phyloP scores from a whole-genome alignment of 225 moss, liverwort and hornwort genomes.

The Rhytidiadelphus loreus region DNA sequence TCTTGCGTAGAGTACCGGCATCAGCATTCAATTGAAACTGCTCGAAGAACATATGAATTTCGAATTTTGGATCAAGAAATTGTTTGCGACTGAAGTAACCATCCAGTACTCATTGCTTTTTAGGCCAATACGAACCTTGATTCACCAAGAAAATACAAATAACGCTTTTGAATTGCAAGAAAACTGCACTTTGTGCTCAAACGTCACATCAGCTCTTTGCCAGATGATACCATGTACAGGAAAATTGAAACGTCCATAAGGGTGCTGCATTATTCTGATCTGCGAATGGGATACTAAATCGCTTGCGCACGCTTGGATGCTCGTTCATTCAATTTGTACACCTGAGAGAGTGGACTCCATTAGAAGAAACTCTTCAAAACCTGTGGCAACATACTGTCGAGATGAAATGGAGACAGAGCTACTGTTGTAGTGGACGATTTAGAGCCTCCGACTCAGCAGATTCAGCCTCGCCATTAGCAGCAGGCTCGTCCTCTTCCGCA shows the following conservation, averaged over 20 bases:
- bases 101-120: neutral
- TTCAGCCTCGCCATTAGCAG: slow-evolving; percentile 7
- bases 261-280: neutral
- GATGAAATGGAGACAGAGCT: neutral
- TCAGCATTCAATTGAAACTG: neutral
- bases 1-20: neutral
- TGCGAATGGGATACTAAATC: neutral
- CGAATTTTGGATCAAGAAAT: neutral
- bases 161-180: neutral
- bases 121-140: neutral
- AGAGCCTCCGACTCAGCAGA: neutral
- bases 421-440: neutral
- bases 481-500: slow-evolving; percentile 29
- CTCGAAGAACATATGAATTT: neutral
- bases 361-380: neutral
- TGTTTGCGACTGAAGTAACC: neutral
- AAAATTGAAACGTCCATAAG: neutral
- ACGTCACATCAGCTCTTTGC: neutral
- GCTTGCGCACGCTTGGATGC: neutral
- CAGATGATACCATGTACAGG: neutral
- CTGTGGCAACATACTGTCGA: neutral
- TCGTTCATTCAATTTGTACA: slow-evolving; percentile 7
- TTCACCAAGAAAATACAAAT: neutral
- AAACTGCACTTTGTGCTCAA: neutral
- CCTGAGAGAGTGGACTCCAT: neutral